Base-by-base conservation (phyloP, 345 rosid genomes). In the Anastatica hierochuntica region DNA sequence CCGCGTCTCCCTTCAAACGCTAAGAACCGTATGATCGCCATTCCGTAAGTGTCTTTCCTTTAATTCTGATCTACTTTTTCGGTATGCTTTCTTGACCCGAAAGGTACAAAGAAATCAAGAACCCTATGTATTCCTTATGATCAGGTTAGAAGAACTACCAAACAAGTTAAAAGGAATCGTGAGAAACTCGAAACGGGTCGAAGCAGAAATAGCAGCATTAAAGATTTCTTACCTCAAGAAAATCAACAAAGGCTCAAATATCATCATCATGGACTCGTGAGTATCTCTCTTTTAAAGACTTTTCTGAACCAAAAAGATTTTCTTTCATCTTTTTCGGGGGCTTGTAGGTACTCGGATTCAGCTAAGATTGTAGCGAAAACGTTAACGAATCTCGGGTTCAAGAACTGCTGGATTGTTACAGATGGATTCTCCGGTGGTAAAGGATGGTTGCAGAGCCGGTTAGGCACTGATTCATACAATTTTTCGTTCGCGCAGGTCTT, bases 1-100 rank as follows among this genome's bases (percentile, higher is more conserved):
- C 98, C 98, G 12, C 92, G 95, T 44, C 89, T 90, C n/a, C 96
- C 98, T 53, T 79, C 98, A 10, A 75, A 54, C 69, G 95, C 89
- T 29, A 84, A 87, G 75, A 90, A 79, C 79, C 73, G 67, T 65
- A 56, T 80, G 78, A 55, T 90, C 59, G 65, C 89, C 7, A 75
- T 87, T 29, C 98, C 98, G 96, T 84, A 68, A 79, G 96, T 76
- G 42, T 31, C 20, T 29, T 4, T 6, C 33, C 7, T 33, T 7
- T 40, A 14, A 14, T n/a, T 14, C 15, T 49, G 56, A 42, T 40
- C 39, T 10, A 0, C 26, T 36, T 14, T 0, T 4, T 7, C 54
- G n/a, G n/a, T n/a, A n/a, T n/a, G n/a, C n/a, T n/a, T n/a, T n/a
- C n/a, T n/a, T n/a, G n/a, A n/a, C n/a, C n/a, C n/a, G n/a, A n/a